These are phyloP conservation scores for Amanita muscaria DNA, from an alignment of 768 basidiomycete genomes.

Conservation along the genomic window DNA sequence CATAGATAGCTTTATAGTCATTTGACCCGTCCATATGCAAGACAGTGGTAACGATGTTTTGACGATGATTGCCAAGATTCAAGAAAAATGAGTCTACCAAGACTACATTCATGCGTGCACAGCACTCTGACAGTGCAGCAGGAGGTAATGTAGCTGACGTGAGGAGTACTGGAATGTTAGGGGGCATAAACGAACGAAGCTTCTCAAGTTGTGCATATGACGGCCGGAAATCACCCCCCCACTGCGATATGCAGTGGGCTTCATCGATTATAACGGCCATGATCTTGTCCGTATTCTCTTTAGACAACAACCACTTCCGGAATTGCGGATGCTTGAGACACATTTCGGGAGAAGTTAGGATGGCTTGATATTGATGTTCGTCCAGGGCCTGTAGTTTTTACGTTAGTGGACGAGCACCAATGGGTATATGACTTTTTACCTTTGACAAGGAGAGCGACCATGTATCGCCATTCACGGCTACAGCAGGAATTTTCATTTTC, in stretches of 20 bases:
- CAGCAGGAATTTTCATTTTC: slow-evolving; percentile 20
- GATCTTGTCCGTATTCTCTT: slow-evolving; percentile 16
- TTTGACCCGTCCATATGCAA: slow-evolving; percentile 14
- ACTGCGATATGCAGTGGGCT: too few relatives aligned
- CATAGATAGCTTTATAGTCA: too few relatives aligned
- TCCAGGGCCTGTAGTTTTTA: neutral
- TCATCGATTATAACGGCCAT: slow-evolving; percentile 26
- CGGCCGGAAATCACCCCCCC: slow-evolving; percentile 27
- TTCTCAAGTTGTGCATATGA: slow-evolving; percentile 19
- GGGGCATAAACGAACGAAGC: slow-evolving; percentile 23
- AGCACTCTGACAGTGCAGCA: slow-evolving; percentile 16
- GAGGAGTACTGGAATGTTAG: slow-evolving; percentile 21
- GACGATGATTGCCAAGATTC: slow-evolving; percentile 29
- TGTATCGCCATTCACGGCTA: slow-evolving; percentile 29
- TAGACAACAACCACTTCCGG: slow-evolving; percentile 15
- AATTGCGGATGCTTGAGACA: slow-evolving; percentile 23
- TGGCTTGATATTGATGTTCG: slow-evolving; percentile 13
- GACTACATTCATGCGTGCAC: slow-evolving; percentile 16
- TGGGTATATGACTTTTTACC: too few relatives aligned
- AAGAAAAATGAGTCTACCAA: slow-evolving; percentile 17
- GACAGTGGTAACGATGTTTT: slow-evolving; percentile 21
- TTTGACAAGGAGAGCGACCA: slow-evolving; percentile 19
- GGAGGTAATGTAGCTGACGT: slow-evolving; percentile 28
- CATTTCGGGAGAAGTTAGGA: too few relatives aligned
- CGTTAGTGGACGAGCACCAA: slow-evolving; percentile 5